A percentile compares a stretch with the other conserved stretches of the same genome.
phyloP scores from a whole-genome alignment of 257 asterid species.

The Jasminum sambac region DNA sequence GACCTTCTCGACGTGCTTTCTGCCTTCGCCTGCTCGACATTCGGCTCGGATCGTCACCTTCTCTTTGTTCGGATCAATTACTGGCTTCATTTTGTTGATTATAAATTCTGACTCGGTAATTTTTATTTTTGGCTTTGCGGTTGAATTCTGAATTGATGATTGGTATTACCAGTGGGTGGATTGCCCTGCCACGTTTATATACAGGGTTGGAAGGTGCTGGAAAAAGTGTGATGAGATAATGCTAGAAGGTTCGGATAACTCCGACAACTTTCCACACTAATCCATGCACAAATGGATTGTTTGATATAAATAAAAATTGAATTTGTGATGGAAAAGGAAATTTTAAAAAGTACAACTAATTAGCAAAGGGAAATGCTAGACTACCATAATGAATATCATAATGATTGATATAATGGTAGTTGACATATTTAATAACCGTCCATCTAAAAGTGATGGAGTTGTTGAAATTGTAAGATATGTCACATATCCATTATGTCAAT shows the following conservation, averaged over 20 bases:
- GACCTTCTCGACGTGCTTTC: constrained; percentile 49
- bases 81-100: constrained; percentile 46
- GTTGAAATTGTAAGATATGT: no score
- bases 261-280: not conserved
- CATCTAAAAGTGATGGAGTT: no score
- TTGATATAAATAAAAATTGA: no score
- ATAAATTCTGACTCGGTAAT: no score
- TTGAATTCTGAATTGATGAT: not conserved
- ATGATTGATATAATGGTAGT: no score
- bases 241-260: constrained; percentile 34
- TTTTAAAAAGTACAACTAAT: no score
- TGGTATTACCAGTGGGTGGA: not conserved
- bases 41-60: constrained; percentile 41
- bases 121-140: no score
- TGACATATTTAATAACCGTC: no score
- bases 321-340: no score
- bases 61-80: constrained; percentile 34
- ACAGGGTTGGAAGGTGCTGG: constrained; percentile 44
- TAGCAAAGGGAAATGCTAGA: no score
- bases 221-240: constrained; percentile 13
- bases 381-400: no score
- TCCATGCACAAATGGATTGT: not conserved
- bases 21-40: constrained; percentile 51
- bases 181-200: constrained; percentile 21
- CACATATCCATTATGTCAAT: no score